These are phyloP conservation scores for Zygosaccharomyces pseudorouxii DNA, from an alignment of 805 yeast species.

Conservation along the genomic window DNA sequence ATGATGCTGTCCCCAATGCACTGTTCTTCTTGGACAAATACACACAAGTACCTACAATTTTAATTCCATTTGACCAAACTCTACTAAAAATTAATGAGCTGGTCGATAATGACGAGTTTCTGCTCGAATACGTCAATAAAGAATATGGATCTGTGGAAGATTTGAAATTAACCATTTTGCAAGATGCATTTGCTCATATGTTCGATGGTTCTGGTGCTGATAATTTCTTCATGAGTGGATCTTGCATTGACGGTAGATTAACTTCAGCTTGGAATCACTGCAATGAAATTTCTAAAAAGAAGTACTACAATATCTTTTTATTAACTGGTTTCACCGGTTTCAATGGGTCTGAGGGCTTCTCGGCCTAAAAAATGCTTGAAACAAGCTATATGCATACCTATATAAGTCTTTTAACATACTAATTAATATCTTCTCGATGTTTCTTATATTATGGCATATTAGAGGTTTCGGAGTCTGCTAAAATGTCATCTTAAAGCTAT, in stretches of 20 bases:
- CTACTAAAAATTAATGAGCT: constrained; percentile 49
- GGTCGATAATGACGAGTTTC: constrained; percentile 45
- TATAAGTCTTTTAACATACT: not conserved
- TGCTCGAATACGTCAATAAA: constrained; percentile 47
- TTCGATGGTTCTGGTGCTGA: constrained; percentile 82
- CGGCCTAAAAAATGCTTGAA: constrained; percentile 4
- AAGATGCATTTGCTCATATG: constrained; percentile 43
- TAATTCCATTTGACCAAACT: constrained; percentile 65
- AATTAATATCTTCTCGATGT: not conserved
- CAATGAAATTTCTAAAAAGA: constrained; percentile 60
- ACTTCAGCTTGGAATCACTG: constrained; percentile 85
- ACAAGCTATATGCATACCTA: not conserved
- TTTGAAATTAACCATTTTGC: constrained; percentile 44
- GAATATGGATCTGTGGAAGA: constrained; percentile 55
- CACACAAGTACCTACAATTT: constrained; percentile 70
- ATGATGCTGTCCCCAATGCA: constrained; percentile 80
- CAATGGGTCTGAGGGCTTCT: constrained; percentile 65
- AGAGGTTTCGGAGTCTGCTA: not conserved
- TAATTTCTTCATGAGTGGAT: constrained; percentile 77
- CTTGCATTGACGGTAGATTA: constrained; percentile 77
- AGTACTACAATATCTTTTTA: constrained; percentile 57
- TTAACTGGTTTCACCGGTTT: constrained; percentile 71
- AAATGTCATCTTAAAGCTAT: not conserved
- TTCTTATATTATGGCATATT: not conserved
- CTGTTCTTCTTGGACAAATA: constrained; percentile 74